Evolutionary conservation across 2,329 filamentous ascomycete genomes (phyloP), one percentile per base, ranked within the genome.

Genomic region (Delphinella strobiligena): DNA sequence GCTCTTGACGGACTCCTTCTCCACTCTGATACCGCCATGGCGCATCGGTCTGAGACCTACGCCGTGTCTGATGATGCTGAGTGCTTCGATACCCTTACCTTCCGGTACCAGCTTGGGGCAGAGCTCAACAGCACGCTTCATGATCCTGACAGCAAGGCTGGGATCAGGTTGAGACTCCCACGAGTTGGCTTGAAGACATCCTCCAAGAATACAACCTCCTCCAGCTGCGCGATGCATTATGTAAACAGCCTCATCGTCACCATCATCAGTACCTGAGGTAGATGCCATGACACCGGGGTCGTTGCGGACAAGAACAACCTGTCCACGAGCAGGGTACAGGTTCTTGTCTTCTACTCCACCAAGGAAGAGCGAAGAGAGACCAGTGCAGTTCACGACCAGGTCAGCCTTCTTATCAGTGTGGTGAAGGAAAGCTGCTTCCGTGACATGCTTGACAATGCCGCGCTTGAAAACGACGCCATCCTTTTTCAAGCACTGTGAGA

Each of bases 141-240:
- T 91, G 56, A 94, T 93, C 10, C 87, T 72, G 39, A 72, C 62
- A 0, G 87, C 84, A n/a, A 86, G 68, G 54, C 83, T 85, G 0
- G 80, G 79, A 51, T 94, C 87, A 1, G 81, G 78, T 48, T 80
- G 72, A 29, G 77, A 72, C 49, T 91, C 82, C 85, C 85, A 93
- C 52, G 78, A 81, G 19, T 78, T 72, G 51, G 80, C 75, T 56
- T 87, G 79, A 52, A 93, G 83, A 34, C 80, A 89, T 2, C 88
- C 88, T n/a, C 87, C 88, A 2, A 94, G 65, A 31, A 94, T 71
- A 0, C 84, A 91, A 9, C 88, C 88, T 15, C 87, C 88, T n/a
- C 78, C 66, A 14, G 70, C 72, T 1, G 87, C 83, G 19, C 88
- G 73, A 52, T 77, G 78, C 87, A 95, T 94, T 35, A 82, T 70